phyloP scores from a whole-genome alignment of 805 yeast species.

The Yarrowia yakushimensis region DNA sequence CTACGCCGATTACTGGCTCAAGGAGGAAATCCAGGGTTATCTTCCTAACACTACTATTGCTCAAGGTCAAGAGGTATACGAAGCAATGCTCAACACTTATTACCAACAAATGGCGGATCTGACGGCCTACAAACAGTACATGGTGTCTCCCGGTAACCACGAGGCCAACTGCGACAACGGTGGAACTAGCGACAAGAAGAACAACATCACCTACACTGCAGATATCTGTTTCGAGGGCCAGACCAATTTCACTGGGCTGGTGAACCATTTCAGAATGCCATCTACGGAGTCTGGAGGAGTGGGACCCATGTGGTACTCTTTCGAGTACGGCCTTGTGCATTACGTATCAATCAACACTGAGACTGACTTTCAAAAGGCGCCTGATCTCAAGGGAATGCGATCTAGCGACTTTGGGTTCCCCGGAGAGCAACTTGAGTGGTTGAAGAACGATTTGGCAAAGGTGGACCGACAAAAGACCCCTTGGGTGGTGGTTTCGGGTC shows the following conservation, averaged over 20 bases:
- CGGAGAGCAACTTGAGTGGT: constrained; percentile 36
- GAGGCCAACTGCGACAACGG: constrained; percentile 32
- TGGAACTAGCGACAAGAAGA: constrained; percentile 25
- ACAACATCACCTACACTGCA: constrained; percentile 24
- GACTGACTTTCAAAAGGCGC: constrained; percentile 34
- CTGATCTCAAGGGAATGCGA: not conserved
- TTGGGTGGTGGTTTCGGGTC: constrained; percentile 34
- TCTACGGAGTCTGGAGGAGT: constrained; percentile 33
- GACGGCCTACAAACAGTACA: constrained; percentile 30
- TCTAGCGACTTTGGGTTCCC: constrained; percentile 27
- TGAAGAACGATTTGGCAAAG: constrained; percentile 33
- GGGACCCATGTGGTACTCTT: constrained; percentile 38
- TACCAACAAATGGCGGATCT: constrained; percentile 30
- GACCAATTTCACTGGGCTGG: constrained; percentile 36
- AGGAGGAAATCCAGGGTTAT: constrained; percentile 29
- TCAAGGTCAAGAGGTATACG: constrained; percentile 29
- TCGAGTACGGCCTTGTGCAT: constrained; percentile 37
- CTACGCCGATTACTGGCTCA: constrained; percentile 37
- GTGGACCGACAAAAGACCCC: constrained; percentile 37
- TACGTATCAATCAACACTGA: constrained; percentile 36
- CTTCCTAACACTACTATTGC: constrained; percentile 24
- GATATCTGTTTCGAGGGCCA: constrained; percentile 32
- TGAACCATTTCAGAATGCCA: constrained; percentile 37
- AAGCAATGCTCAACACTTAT: constrained; percentile 31
- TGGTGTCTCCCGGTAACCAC: constrained; percentile 35